phyloP scores from a whole-genome alignment of 352 stramenopile species.

The Globisporangium echinulatum region DNA sequence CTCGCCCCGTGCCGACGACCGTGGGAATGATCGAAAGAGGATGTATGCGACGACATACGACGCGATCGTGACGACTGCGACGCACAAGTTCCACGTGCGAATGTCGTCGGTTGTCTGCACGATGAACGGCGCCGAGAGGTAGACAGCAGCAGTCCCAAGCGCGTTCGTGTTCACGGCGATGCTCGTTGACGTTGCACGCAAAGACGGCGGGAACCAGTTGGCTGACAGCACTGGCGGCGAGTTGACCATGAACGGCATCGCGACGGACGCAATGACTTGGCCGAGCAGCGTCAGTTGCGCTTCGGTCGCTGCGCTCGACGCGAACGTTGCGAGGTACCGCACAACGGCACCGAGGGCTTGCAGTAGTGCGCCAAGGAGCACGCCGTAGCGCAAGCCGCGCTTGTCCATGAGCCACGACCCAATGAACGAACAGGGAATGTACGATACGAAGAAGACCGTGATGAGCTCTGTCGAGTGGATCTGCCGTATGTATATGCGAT shows the following conservation, averaged over 20 bases:
- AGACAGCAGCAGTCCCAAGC: slow-evolving; percentile 58
- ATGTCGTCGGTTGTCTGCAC: slow-evolving; percentile 29
- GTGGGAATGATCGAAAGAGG: slow-evolving; percentile 46
- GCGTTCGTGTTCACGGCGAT: slow-evolving; percentile 73
- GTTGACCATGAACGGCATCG: slow-evolving; percentile 87
- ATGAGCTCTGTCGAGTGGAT: slow-evolving; percentile 69
- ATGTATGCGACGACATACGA: slow-evolving; percentile 16
- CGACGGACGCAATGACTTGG: slow-evolving; percentile 54
- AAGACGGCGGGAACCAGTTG: slow-evolving; percentile 66
- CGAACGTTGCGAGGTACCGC: slow-evolving; percentile 36
- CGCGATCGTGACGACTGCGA: slow-evolving; percentile 24
- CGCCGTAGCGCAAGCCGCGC: slow-evolving; percentile 53
- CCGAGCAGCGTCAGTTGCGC: slow-evolving; percentile 41
- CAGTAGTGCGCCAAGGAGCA: slow-evolving; percentile 49
- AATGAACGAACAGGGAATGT: slow-evolving; percentile 75
- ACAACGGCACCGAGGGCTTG: slow-evolving; percentile 42
- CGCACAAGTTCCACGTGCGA: slow-evolving; percentile 34
- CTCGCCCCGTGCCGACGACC: slow-evolving; percentile 8
- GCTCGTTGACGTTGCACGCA: slow-evolving; percentile 60
- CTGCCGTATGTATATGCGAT: slow-evolving; percentile 17
- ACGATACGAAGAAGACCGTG: slow-evolving; percentile 74
- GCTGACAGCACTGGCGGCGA: slow-evolving; percentile 63
- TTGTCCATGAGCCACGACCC: slow-evolving; percentile 81
- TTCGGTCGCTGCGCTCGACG: slow-evolving; percentile 16
- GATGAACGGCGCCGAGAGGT: slow-evolving; percentile 43